Conservation (phyloP, 2,329 filamentous ascomycete genomes). For the Colletotrichum sp. region DNA sequence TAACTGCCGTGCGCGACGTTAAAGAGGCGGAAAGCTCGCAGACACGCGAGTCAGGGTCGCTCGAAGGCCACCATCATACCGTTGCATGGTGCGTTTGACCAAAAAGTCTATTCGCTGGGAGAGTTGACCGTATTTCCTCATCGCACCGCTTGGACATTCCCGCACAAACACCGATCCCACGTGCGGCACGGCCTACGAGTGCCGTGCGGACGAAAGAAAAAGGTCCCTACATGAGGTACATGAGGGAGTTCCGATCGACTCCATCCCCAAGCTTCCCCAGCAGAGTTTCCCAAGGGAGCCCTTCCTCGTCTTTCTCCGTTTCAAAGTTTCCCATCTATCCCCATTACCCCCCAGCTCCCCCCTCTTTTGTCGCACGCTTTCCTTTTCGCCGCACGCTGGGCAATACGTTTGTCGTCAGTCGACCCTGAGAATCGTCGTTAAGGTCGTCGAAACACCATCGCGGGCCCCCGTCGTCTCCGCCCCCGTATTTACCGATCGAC, state of each 20-base stretch:
- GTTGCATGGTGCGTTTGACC: slow-evolving; percentile 16
- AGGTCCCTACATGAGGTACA: neutral
- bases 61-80: neutral
- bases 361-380: neutral
- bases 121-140: neutral
- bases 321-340: neutral
- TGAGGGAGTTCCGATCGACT: neutral
- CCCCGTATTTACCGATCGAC: neutral
- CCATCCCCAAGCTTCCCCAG: neutral
- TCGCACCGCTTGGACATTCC: neutral
- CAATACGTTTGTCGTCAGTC: neutral
- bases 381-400: neutral
- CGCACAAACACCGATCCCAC: neutral
- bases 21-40: neutral
- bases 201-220: neutral
- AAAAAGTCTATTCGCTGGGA: slow-evolving; percentile 1
- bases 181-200: neutral
- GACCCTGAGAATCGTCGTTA: neutral
- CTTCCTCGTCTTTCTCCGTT: neutral
- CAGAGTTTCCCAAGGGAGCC: neutral
- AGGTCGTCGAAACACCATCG: neutral
- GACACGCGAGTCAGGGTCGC: neutral
- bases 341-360: neutral
- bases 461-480: neutral
- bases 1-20: neutral